Evolutionary conservation across 2,329 filamentous ascomycete species (phyloP).

Genomic region (Pseudogymnoascus sp.): DNA sequence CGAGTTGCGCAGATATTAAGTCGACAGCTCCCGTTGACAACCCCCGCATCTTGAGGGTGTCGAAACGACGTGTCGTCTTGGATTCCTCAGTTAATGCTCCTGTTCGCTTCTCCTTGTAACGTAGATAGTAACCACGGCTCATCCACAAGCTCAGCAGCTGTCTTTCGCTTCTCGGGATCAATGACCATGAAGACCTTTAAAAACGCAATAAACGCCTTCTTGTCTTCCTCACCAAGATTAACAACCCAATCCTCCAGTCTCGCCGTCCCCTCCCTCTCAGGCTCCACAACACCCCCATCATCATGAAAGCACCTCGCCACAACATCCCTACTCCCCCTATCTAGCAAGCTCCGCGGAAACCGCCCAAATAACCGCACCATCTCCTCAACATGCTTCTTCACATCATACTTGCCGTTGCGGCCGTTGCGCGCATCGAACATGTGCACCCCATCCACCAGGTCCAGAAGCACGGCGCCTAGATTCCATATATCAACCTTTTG

Average conservation of each 20-base stretch:
- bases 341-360: constrained; percentile 16
- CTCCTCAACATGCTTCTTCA: constrained; percentile 15
- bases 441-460: constrained; percentile 12
- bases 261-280: neutral
- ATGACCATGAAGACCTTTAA: constrained; percentile 10
- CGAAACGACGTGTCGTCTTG: too few relatives aligned
- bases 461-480: constrained; percentile 18
- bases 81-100: too few relatives aligned
- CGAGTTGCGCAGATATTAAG: too few relatives aligned
- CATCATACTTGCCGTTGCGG: constrained; percentile 10
- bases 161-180: constrained; percentile 10
- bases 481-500: constrained; percentile 19
- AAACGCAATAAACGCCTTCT: constrained; percentile 9
- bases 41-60: too few relatives aligned
- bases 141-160: neutral
- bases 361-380: constrained; percentile 17
- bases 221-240: neutral
- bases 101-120: too few relatives aligned
- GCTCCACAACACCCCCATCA: constrained; percentile 9
- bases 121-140: neutral
- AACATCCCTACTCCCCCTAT: constrained; percentile 12
- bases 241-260: neutral
- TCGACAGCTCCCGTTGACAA: too few relatives aligned
- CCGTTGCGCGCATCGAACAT: constrained; percentile 17
- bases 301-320: constrained; percentile 8